Evolutionary conservation across 2,329 filamentous ascomycete genomes (phyloP).

Genomic region (Aspergillus uvarum): DNA sequence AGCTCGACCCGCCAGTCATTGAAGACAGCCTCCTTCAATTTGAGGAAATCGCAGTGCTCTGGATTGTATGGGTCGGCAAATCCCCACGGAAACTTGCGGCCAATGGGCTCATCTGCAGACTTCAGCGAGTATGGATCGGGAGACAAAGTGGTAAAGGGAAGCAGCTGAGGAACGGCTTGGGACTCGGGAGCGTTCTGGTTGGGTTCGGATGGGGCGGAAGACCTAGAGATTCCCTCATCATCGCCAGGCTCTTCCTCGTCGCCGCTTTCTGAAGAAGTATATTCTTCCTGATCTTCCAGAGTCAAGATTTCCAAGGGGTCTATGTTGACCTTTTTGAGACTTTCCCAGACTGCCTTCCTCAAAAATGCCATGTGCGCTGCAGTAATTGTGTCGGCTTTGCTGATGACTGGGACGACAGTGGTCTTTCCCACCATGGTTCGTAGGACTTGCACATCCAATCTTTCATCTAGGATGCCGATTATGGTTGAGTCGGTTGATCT

Average conservation of each 20-base stretch:
- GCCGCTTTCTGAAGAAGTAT: conserved; percentile 51
- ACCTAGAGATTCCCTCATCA: conserved; percentile 12
- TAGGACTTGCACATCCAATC: conserved; percentile 86
- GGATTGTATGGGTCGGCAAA: conserved; percentile 91
- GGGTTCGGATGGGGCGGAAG: conserved; percentile 34
- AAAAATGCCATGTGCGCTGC: conserved; percentile 88
- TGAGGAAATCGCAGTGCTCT: conserved; percentile 89
- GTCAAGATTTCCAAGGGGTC: conserved; percentile 86
- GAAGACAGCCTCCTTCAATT: conserved; percentile 89
- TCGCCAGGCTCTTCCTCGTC: conserved; percentile 40
- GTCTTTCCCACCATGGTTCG: conserved; percentile 88
- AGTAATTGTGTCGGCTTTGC: conserved; percentile 97
- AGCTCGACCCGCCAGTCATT: conserved; percentile 89
- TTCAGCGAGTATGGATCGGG: conserved; percentile 79
- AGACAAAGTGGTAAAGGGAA: conserved; percentile 90
- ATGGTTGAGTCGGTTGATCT: conserved; percentile 45
- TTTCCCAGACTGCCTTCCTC: conserved; percentile 87
- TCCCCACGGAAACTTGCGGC: conserved; percentile 92
- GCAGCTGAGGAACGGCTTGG: conserved; percentile 57
- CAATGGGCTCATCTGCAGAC: conserved; percentile 54
- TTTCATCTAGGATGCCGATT: conserved; percentile 75
- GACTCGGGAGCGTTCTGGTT: conserved; percentile 48
- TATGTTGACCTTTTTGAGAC: conserved; percentile 78
- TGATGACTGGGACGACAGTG: conserved; percentile 90
- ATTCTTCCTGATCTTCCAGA: conserved; percentile 71